Percentiles rank a stretch among this genome's conserved stretches.
These are phyloP conservation scores for Micromonas commoda DNA, from an alignment of 139 green algal genomes.

Conservation along the genomic window DNA sequence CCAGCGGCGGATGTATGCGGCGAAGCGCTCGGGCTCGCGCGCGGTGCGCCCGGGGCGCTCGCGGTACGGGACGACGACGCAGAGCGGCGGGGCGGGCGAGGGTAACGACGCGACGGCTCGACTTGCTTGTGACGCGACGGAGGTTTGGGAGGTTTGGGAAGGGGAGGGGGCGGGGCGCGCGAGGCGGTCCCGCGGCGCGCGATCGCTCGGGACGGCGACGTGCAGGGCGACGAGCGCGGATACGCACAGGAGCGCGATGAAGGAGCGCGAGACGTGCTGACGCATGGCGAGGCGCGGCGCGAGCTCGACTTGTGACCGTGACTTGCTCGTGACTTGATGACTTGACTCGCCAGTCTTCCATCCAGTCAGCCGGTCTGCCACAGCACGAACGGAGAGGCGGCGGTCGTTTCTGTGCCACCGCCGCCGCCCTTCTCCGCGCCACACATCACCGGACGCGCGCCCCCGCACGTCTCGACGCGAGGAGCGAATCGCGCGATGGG, in stretches of 20 bases:
- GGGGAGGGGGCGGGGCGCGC: no score
- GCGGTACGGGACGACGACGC: background rate
- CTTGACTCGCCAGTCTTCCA: no score
- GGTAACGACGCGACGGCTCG: background rate
- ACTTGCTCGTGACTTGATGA: no score
- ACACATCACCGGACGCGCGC: no score
- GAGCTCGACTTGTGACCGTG: no score
- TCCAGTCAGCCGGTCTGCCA: no score
- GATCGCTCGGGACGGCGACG: background rate
- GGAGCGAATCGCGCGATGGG: constrained; percentile 15
- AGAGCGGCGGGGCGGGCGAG: background rate
- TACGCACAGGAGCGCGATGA: no score
- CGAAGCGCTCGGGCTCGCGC: background rate
- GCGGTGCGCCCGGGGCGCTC: background rate
- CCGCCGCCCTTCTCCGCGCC: no score
- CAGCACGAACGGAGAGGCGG: no score
- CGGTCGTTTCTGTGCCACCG: no score
- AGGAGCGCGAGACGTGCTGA: background rate
- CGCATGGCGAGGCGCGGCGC: background rate
- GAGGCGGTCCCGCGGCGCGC: no score
- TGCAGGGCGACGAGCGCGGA: background rate
- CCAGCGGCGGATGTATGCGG: background rate
- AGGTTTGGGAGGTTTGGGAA: no score
- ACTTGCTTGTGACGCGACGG: background rate
- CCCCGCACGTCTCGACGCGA: background rate